phyloP scores from a whole-genome alignment of 2,329 filamentous ascomycete species.

The Penicillium sp. region DNA sequence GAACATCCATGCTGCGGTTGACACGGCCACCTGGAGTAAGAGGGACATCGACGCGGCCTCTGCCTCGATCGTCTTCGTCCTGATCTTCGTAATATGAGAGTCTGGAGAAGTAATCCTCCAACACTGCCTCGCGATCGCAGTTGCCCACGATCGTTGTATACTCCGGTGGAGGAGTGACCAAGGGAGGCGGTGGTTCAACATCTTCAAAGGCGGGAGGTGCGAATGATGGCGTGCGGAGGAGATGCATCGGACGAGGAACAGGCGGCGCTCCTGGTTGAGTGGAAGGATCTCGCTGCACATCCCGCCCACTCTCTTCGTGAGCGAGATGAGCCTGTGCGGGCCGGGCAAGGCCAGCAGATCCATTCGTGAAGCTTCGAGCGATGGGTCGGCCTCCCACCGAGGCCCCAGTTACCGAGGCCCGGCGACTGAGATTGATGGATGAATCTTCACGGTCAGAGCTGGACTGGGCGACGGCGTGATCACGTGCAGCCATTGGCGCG shows the following conservation, averaged over 20 bases:
- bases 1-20: constrained; percentile 64
- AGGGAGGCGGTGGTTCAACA: constrained; percentile 69
- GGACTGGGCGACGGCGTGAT: constrained; percentile 17
- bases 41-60: constrained; percentile 54
- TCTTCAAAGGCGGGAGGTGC: constrained; percentile 85
- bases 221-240: constrained; percentile 79
- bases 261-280: not conserved
- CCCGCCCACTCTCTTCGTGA: constrained; percentile 45
- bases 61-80: constrained; percentile 48
- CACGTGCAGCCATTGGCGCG: constrained; percentile 49
- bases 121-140: constrained; percentile 62
- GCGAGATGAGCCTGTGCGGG: constrained; percentile 52
- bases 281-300: constrained; percentile 19
- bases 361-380: constrained; percentile 40
- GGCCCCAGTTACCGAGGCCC: constrained; percentile 15
- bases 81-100: constrained; percentile 67
- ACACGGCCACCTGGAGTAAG: constrained; percentile 62
- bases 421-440: constrained; percentile 18
- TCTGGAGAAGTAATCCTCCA: constrained; percentile 85
- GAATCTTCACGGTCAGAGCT: constrained; percentile 31
- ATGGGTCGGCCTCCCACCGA: constrained; percentile 20
- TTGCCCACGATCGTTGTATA: constrained; percentile 76
- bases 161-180: constrained; percentile 77
- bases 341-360: constrained; percentile 42
- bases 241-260: constrained; percentile 70